Percentiles rank a stretch among this genome's conserved stretches.
Conservation (phyloP, 2,329 filamentous ascomycete species). For the Epichloe hybrida region DNA sequence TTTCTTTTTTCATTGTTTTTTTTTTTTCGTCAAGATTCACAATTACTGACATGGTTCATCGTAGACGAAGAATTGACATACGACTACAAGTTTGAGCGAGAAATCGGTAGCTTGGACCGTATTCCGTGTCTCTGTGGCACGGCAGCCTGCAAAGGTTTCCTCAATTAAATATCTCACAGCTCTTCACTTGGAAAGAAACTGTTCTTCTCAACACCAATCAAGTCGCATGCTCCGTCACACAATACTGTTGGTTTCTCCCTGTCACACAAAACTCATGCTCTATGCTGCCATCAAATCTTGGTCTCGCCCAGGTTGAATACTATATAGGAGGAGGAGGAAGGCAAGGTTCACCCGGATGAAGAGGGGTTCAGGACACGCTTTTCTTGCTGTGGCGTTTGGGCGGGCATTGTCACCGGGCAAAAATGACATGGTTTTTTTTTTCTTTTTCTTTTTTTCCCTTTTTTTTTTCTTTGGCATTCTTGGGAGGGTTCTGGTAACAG, state of each 20-base stretch:
- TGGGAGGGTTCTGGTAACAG: not conserved
- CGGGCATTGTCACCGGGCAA: slow-evolving; percentile 2
- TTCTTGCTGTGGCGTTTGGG: slow-evolving; percentile 5
- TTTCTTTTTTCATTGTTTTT: not conserved
- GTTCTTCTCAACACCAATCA: not conserved
- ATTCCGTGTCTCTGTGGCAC: slow-evolving; percentile 97
- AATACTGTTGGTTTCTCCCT: not conserved
- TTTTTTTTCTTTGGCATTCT: not conserved
- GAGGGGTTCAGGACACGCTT: too few species aligned
- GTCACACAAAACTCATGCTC: not conserved
- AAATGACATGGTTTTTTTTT: not conserved
- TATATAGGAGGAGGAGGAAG: not conserved
- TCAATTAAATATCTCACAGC: slow-evolving; percentile 53
- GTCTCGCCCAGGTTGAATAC: too few species aligned
- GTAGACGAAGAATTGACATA: slow-evolving; percentile 97
- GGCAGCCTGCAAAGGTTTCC: slow-evolving; percentile 93
- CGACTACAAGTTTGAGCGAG: slow-evolving; percentile 99
- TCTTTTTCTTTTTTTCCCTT: not conserved
- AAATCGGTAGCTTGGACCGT: slow-evolving; percentile 85
- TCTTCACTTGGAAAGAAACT: not conserved
- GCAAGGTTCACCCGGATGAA: not conserved
- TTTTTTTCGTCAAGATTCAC: not conserved
- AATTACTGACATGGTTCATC: slow-evolving; percentile 13
- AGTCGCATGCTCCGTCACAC: not conserved
- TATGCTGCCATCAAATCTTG: not conserved